Evolutionary conservation across 2,329 filamentous ascomycete genomes (phyloP), one percentile per base, ranked within the genome.

Genomic region (Fusarium scirpi): DNA sequence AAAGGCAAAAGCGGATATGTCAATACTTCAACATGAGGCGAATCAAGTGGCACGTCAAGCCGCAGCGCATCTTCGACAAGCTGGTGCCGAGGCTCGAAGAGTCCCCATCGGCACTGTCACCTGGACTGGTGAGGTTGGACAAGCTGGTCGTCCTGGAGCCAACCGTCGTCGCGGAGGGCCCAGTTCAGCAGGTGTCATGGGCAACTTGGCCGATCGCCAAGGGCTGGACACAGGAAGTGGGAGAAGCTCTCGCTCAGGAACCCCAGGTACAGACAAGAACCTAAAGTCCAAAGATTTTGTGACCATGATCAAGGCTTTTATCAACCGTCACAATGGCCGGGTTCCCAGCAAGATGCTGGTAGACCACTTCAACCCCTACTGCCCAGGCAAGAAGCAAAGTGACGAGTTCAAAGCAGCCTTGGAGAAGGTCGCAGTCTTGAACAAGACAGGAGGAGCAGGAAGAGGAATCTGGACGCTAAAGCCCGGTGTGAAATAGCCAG

Each of bases 91-190:
- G 30, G 94, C 94, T 5, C 86, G 89, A 13, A 86, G 84, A 11
- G 84, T 95, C 2, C 93, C 93, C 0, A 90, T 94, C 32, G 95
- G 95, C 10, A 94, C 92, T 0, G 93, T 96, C 11, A 98, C 95
- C 1, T 98, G 95, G 95, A 98, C 95, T 0, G 95, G 96, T 3
- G 89, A 92, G 73, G 89, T 92, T 48, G 95, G 95, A 12, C 87
- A 91, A 52, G 90, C 90, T 7, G 95, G 94, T 2, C 86, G 92
- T 38, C 92, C 92, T 2, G 86, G 89, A 27, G 84, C 83, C 38
- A 82, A 80, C 60, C 85, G 83, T 22, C 85, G 85, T 1, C 85
- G 82, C 43, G 85, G 80, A 34, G 87, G 85, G 6, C 86, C 86
- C 7, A 83, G 84, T 69, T 88, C 88, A 3, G 81, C 85, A 3